Conservation (phyloP, 345 rosid genomes). For the Gossypioides kirkii region DNA sequence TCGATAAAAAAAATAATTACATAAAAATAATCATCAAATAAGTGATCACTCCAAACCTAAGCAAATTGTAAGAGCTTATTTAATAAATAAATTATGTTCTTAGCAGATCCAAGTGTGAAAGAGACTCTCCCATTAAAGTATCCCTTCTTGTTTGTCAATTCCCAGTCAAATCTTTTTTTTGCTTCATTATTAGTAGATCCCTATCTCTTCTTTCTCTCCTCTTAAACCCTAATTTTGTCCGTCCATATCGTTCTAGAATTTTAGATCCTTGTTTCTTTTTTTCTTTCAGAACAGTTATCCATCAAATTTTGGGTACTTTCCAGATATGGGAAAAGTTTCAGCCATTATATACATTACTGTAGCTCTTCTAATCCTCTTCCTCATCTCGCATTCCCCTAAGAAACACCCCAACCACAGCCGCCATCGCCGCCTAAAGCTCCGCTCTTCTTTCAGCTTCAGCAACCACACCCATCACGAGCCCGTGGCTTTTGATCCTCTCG, state of each 20-base stretch:
- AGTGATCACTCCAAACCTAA: too few relatives aligned
- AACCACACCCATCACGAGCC: slow-evolving; percentile 43
- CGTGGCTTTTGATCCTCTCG: slow-evolving; percentile 62
- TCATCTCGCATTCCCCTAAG: slow-evolving; percentile 47
- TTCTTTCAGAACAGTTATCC: background rate
- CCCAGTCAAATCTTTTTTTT: background rate
- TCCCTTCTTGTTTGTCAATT: background rate
- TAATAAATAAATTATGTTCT: background rate
- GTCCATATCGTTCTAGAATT: background rate
- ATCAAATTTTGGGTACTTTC: background rate
- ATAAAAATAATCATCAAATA: too few relatives aligned
- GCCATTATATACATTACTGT: slow-evolving; percentile 42
- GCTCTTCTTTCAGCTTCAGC: slow-evolving; percentile 44
- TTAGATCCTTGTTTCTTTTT: background rate
- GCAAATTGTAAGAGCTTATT: too few relatives aligned
- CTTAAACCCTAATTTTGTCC: background rate
- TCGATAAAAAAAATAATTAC: too few relatives aligned
- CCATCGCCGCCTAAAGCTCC: slow-evolving; percentile 57
- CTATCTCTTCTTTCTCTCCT: background rate
- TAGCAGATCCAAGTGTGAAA: background rate
- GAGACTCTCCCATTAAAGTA: background rate
- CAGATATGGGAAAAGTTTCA: slow-evolving; percentile 40
- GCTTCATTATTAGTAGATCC: background rate
- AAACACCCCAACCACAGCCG: slow-evolving; percentile 28
- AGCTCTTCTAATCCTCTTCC: slow-evolving; percentile 49